Base-by-base conservation (phyloP, 1,284 basidiomycete species). In the Afroboletus lepidellus region DNA sequence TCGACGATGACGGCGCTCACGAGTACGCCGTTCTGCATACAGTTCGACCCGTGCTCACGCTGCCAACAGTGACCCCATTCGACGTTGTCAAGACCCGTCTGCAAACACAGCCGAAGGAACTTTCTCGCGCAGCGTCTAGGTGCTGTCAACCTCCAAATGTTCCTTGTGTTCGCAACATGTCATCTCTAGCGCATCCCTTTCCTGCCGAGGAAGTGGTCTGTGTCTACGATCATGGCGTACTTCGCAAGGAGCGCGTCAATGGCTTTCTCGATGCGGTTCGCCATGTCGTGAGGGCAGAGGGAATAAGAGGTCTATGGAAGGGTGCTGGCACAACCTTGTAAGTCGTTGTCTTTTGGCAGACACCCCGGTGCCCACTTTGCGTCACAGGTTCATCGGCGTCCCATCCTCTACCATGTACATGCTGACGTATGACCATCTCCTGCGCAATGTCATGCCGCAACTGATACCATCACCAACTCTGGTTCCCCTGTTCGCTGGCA, bases 401-500 rank as follows among this genome's bases (percentile, higher is more conserved):
- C 96, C 96, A 0, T 89, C 94, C 0, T 85, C 95, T 45, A 94
- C 95, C 43, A 82, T 87, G 33, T 99, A 99, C 73, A 99, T 99
- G 87, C 79, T 98, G 45, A 94, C 92, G 25, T 99, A 99, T 70
- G 96, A 98, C 71, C 84, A 90, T 67, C 83, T 98, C 20, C 77
- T 94, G 13, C 79, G 83, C 50, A 74, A 77, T 34, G 71, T 75
- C 20, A 68, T 90, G 12, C 86, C 87, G 7, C 72, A 80, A 16
- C 54, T 87, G 29, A 72, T 85, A 42, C 75, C 81, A 4, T 74
- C 78, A 8, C 72, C 78, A 57, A 71, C 85, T 1, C 58, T 86
- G 11, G 82, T 87, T 1, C 94, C 96, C 0, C 78, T 99, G 5
- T 66, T 85, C 3, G 88, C 96, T 8, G 96, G 96, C 41, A 81